A percentile compares a stretch with the other conserved stretches of the same genome.
These are phyloP conservation scores for Quercus engelmannii DNA, from an alignment of 306 rosid species.

Conservation along the genomic window DNA sequence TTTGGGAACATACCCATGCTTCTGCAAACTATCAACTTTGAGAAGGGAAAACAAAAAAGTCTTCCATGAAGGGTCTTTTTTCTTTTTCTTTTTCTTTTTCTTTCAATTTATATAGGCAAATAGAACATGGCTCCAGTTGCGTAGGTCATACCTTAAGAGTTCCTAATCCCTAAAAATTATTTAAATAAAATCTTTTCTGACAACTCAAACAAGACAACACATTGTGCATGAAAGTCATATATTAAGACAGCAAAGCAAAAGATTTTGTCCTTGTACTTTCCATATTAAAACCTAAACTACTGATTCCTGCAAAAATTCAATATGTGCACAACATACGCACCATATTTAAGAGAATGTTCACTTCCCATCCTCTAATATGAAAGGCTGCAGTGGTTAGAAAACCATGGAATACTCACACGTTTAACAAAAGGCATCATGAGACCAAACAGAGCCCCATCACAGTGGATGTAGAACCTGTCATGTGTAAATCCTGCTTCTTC, in stretches of 20 bases:
- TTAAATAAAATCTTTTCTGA: neutral
- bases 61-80: no score
- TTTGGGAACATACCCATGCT: no score
- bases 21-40: no score
- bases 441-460: conserved; percentile 61
- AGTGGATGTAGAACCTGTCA: conserved; percentile 50
- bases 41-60: no score
- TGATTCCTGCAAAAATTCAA: neutral
- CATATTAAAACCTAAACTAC: neutral
- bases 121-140: neutral
- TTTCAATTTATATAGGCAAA: neutral
- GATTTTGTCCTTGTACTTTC: neutral
- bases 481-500: conserved; percentile 54
- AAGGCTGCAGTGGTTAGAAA: neutral
- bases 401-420: conserved; percentile 28
- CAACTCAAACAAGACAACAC: conserved; percentile 10
- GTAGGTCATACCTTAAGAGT: conserved; percentile 11
- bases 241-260: neutral
- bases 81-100: no score
- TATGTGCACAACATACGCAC: neutral
- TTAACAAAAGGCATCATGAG: conserved; percentile 69
- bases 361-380: neutral
- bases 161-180: neutral
- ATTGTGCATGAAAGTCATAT: conserved; percentile 1
- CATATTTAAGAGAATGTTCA: neutral